A percentile compares a stretch with the other conserved stretches of the same genome.
Conservation (phyloP, 441 rosid genomes). For the Gossypium davidsonii region DNA sequence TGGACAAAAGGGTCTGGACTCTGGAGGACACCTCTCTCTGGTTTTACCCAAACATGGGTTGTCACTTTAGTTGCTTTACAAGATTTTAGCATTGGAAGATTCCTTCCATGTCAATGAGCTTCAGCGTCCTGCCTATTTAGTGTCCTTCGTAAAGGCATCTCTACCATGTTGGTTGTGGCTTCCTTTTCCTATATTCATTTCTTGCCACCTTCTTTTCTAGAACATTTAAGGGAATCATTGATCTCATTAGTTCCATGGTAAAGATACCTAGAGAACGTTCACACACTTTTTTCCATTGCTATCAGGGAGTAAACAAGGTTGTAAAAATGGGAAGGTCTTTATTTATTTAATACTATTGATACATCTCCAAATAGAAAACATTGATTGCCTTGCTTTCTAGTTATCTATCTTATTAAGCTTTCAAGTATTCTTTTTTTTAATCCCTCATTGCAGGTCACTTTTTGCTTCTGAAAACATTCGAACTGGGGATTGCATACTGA, state of each 20-base stretch:
- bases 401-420: not conserved
- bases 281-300: not conserved
- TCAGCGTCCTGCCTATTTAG: not conserved
- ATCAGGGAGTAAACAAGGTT: conserved; percentile 4
- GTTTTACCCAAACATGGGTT: not conserved
- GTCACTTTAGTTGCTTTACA: not conserved
- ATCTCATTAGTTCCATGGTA: not conserved
- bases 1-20: not conserved
- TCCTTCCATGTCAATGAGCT: conserved; percentile 1
- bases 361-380: conserved; percentile 1
- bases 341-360: not conserved
- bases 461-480: conserved; percentile 51
- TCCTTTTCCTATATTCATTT: not conserved
- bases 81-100: not conserved
- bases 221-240: not conserved
- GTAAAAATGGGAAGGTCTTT: not conserved
- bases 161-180: not conserved
- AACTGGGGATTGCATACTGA: conserved; percentile 61
- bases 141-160: not conserved
- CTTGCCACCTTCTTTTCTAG: not conserved
- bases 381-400: not conserved
- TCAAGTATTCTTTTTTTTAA: not conserved
- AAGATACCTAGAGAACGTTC: not conserved
- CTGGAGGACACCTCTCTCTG: not conserved
- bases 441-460: conserved; percentile 42